Percentiles rank a stretch among this genome's conserved stretches.
phyloP scores from a whole-genome alignment of 2,329 filamentous ascomycete genomes.

The Podosphaera aphanis region DNA sequence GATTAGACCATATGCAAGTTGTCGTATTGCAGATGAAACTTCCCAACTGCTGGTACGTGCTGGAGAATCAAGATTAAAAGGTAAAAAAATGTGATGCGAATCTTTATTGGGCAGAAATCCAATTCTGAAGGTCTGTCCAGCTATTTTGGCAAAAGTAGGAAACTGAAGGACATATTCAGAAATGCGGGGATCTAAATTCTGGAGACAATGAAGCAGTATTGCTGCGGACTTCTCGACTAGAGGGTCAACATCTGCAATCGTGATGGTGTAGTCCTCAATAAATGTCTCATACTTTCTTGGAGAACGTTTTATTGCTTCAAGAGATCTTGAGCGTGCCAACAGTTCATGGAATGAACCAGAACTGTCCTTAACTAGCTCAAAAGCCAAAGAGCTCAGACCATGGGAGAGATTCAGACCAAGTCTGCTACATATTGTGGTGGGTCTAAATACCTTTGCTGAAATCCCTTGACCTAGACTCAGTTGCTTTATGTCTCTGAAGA shows the following conservation, averaged over 20 bases:
- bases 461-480: slow-evolving; percentile 6
- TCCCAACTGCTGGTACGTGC: slow-evolving; percentile 33
- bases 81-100: slow-evolving; percentile 32
- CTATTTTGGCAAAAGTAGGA: slow-evolving; percentile 6
- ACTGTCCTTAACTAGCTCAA: slow-evolving; percentile 13
- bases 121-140: slow-evolving; percentile 10
- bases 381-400: slow-evolving; percentile 19
- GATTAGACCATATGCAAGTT: slow-evolving; percentile 30
- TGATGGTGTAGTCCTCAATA: slow-evolving; percentile 8
- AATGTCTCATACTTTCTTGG: slow-evolving; percentile 9
- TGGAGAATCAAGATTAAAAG: slow-evolving; percentile 34
- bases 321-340: slow-evolving; percentile 7
- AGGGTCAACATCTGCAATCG: neutral
- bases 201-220: slow-evolving; percentile 3
- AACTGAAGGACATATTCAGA: slow-evolving; percentile 27
- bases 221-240: neutral
- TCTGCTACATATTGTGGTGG: slow-evolving; percentile 21
- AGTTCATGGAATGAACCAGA: slow-evolving; percentile 11
- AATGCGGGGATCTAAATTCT: slow-evolving; percentile 23
- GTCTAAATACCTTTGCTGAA: slow-evolving; percentile 17
- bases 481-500: slow-evolving; percentile 37
- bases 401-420: slow-evolving; percentile 19
- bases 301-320: slow-evolving; percentile 6
- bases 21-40: slow-evolving; percentile 25
- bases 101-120: slow-evolving; percentile 3